Evolutionary conservation across 805 yeast species (phyloP), one percentile per base, ranked within the genome.

Genomic region (Tanozyma kutaoensis): DNA sequence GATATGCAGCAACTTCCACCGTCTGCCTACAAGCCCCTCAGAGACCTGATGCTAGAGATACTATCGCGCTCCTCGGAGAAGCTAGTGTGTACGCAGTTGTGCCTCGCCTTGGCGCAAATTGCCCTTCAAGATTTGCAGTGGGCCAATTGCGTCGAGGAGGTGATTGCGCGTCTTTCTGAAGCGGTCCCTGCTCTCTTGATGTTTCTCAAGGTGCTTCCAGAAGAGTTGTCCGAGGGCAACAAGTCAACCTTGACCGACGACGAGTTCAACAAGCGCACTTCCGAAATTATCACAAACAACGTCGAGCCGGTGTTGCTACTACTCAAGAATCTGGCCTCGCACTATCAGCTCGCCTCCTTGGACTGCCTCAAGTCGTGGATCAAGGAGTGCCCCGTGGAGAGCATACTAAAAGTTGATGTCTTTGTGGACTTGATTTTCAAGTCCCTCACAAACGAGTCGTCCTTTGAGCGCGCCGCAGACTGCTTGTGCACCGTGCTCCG

Each of bases 341-440:
- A 36, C 18, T 30, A 34, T 8, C 20, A 28, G 14, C 39, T 66
- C 2, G 50, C 69, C 27, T 62, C 84, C 5, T 62, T 88, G 31
- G 76, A 73, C 35, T 79, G 94, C 51, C 57, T 93, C 31, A 75
- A 76, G 39, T 78, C 93, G 13, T 91, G 99, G 99, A 75, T 91
- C 33, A 67, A 66, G 35, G 98, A 93, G 48, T 71, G 84, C 26
- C 80, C 88, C 3, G 63, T 88, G 15, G 75, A 70, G 28, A 65
- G 71, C 25, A 56, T 91, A n/a, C 52, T 88, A 23, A 52, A 68
- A 8, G 62, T 72, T 25, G 60, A 72, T 12, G 69, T 91, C 2
- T 55, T 91, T 23, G 70, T 85, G 14, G 58, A 67, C 6, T 55
- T 85, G 33, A 68, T 86, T 16, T 80, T 86, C 48, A 64, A 63